Conservation (phyloP, 2,329 filamentous ascomycete species). For the Tolypocladium cylindrosporum region DNA sequence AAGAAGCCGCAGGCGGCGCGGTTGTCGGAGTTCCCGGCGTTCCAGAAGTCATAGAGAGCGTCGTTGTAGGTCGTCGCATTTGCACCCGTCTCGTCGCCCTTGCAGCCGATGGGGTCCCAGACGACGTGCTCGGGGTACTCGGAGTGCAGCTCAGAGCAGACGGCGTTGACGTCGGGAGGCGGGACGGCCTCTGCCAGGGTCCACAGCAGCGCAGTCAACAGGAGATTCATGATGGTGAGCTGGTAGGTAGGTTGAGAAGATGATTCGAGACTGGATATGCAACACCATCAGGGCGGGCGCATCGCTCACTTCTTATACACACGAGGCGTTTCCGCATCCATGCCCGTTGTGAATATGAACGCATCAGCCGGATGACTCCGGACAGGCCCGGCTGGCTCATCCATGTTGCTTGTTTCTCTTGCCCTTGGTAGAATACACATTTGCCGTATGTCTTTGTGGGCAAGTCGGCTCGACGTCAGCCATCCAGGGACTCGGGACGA, state of each 20-base stretch:
- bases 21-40: constrained; percentile 6
- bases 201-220: not conserved
- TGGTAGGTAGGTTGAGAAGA: not conserved
- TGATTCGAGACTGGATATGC: not conserved
- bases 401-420: not conserved
- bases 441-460: not conserved
- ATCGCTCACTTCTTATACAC: not conserved
- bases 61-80: constrained; percentile 3
- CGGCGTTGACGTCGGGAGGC: constrained; percentile 3
- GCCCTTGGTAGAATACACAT: not conserved
- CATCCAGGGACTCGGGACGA: not conserved
- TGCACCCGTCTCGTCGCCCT: not conserved
- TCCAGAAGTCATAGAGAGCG: constrained; percentile 8
- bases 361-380: not conserved
- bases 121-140: constrained; percentile 6
- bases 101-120: constrained; percentile 7
- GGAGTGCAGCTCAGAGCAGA: constrained; percentile 6
- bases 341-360: no score
- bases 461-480: not conserved
- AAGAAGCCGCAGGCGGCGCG: constrained; percentile 30
- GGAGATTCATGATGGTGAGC: not conserved
- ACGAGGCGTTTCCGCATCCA: not conserved
- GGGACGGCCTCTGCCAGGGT: not conserved
- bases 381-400: not conserved
- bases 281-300: not conserved